Conservation (phyloP, 768 basidiomycete genomes). For the Lentinula lateritia region DNA sequence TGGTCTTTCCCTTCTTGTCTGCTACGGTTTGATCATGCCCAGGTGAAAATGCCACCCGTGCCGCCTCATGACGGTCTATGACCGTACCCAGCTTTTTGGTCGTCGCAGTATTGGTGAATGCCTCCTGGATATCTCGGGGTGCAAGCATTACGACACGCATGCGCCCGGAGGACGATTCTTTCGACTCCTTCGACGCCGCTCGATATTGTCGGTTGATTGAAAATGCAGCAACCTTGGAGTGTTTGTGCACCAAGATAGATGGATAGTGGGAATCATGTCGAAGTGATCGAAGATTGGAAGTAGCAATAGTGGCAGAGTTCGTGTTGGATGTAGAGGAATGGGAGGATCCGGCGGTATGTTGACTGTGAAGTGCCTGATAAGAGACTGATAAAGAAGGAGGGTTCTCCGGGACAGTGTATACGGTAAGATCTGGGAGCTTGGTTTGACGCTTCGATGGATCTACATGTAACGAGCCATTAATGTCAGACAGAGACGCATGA, state of each 20-base stretch:
- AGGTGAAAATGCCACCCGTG: background rate
- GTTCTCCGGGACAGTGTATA: background rate
- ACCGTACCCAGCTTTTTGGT: background rate
- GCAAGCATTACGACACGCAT: constrained; percentile 3
- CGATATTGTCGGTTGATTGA: constrained; percentile 3
- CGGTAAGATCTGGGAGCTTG: background rate
- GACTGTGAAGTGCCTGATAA: background rate
- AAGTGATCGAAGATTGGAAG: background rate
- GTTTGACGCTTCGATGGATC: background rate
- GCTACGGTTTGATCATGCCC: background rate
- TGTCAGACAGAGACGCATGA: background rate
- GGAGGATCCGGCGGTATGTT: background rate
- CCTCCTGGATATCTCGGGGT: background rate
- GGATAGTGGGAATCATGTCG: background rate
- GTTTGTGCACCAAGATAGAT: constrained; percentile 3
- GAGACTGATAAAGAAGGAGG: background rate
- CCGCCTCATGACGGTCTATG: constrained; percentile 1
- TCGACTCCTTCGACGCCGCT: background rate
- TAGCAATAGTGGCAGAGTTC: background rate
- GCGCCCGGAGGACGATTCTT: background rate
- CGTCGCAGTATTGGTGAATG: background rate
- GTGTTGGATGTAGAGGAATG: background rate
- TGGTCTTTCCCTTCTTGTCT: background rate
- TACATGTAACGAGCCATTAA: background rate
- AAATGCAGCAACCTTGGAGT: constrained; percentile 5